phyloP scores from a whole-genome alignment of 352 stramenopile genomes.

The Phytophthora meadii region DNA sequence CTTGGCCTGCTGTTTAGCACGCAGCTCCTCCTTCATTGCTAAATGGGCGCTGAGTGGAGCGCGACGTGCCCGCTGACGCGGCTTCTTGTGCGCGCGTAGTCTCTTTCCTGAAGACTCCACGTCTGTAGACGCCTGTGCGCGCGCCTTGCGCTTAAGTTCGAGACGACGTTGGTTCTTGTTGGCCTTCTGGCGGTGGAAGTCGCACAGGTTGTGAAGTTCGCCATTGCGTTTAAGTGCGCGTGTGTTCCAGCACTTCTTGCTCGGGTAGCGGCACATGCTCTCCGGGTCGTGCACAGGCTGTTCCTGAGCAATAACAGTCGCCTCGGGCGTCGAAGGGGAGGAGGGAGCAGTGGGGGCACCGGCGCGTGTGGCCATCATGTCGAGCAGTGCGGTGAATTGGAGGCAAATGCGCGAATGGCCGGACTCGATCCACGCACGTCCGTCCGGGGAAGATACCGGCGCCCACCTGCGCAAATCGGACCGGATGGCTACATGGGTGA shows the following conservation, averaged over 20 bases:
- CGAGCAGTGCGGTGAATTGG: background rate
- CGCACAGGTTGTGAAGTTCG: constrained; percentile 63
- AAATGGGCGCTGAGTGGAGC: constrained; percentile 47
- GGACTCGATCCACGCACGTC: constrained; percentile 10
- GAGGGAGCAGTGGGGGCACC: constrained; percentile 5
- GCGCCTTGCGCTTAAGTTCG: constrained; percentile 50
- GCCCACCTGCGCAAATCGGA: constrained; percentile 25
- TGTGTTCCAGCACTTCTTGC: constrained; percentile 54
- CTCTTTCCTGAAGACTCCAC: constrained; percentile 20
- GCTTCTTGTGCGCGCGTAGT: constrained; percentile 27
- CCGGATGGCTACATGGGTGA: constrained; percentile 35
- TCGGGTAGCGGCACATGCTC: constrained; percentile 56
- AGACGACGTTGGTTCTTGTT: constrained; percentile 76
- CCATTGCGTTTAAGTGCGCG: constrained; percentile 56
- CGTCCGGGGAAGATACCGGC: constrained; percentile 20
- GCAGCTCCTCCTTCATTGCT: constrained; percentile 49
- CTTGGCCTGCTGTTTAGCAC: constrained; percentile 23
- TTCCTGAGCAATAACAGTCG: background rate
- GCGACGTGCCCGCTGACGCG: constrained; percentile 15
- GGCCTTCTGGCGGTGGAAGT: constrained; percentile 66
- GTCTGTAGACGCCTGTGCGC: constrained; percentile 18
- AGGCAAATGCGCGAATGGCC: constrained; percentile 36
- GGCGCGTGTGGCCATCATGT: constrained; percentile 28
- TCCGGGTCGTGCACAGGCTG: constrained; percentile 17
- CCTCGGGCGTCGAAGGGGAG: background rate